phyloP scores from a whole-genome alignment of 495 filamentous ascomycete genomes.

The Aspergillus avenaceus region DNA sequence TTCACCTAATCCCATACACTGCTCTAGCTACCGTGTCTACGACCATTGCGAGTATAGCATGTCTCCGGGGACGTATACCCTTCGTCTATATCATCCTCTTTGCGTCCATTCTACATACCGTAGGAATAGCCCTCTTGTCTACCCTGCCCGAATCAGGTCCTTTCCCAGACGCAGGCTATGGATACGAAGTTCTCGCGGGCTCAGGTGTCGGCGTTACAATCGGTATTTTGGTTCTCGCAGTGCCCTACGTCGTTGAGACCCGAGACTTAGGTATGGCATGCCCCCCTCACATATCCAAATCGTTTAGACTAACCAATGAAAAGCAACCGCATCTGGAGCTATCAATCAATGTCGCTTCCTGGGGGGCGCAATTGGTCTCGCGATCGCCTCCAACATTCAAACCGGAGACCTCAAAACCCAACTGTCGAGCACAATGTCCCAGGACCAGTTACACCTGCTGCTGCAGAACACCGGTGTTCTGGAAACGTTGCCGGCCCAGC shows the following conservation, averaged over 20 bases:
- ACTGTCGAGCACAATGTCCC: background rate
- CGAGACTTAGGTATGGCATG: slow-evolving; percentile 33
- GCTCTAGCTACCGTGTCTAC: slow-evolving; percentile 46
- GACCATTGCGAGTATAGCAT: slow-evolving; percentile 34
- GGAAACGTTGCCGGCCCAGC: background rate
- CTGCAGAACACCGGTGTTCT: background rate
- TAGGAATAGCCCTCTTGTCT: slow-evolving; percentile 49
- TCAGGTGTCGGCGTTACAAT: slow-evolving; percentile 34
- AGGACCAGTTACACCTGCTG: background rate
- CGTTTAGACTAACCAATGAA: background rate
- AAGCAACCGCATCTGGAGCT: slow-evolving; percentile 46
- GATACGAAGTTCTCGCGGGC: slow-evolving; percentile 51
- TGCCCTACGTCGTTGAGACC: slow-evolving; percentile 35
- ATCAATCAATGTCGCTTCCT: slow-evolving; percentile 51
- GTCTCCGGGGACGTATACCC: slow-evolving; percentile 35
- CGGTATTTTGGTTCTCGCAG: slow-evolving; percentile 36
- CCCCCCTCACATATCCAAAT: background rate
- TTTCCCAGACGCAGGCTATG: slow-evolving; percentile 37
- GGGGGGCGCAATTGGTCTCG: slow-evolving; percentile 48
- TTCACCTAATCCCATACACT: slow-evolving; percentile 53
- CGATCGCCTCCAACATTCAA: slow-evolving; percentile 19
- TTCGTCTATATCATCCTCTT: slow-evolving; percentile 47
- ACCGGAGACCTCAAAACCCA: slow-evolving; percentile 7
- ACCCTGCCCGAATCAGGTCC: slow-evolving; percentile 29
- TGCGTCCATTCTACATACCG: slow-evolving; percentile 40